phyloP scores from a whole-genome alignment of 352 stramenopile genomes.

The Phytophthora pseudosyringae region DNA sequence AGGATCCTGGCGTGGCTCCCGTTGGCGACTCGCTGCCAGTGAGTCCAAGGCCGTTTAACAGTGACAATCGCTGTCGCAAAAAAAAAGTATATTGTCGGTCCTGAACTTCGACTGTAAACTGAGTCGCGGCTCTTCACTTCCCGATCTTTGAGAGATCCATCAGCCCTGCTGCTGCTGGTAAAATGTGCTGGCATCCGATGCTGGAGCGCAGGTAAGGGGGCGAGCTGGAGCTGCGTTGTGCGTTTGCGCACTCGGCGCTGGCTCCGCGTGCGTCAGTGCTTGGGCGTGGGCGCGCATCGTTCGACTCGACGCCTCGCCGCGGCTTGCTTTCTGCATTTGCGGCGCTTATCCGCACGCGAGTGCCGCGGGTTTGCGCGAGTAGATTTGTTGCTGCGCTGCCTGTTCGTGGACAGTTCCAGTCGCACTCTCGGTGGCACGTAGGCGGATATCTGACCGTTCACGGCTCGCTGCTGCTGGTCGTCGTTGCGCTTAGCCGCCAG shows the following conservation, averaged over 20 bases:
- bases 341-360: slow-evolving; percentile 27
- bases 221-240: not conserved
- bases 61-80: not conserved
- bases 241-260: slow-evolving; percentile 1
- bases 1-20: slow-evolving; percentile 12
- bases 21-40: not conserved
- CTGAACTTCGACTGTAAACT: slow-evolving; percentile 4
- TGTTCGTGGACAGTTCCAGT: slow-evolving; percentile 32
- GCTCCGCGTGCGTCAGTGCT: slow-evolving; percentile 11
- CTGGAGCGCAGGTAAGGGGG: not conserved
- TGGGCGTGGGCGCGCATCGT: slow-evolving; percentile 6
- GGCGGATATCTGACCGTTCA: slow-evolving; percentile 18
- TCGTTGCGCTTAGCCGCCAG: slow-evolving; percentile 2
- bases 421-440: slow-evolving; percentile 18
- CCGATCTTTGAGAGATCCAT: not conserved
- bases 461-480: slow-evolving; percentile 8
- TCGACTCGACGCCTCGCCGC: slow-evolving; percentile 6
- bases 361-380: slow-evolving; percentile 14
- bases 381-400: slow-evolving; percentile 32
- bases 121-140: not conserved
- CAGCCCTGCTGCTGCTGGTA: not conserved
- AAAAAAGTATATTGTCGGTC: slow-evolving; percentile 9
- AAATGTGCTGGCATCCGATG: not conserved
- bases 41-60: slow-evolving; percentile 6
- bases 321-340: slow-evolving; percentile 25